Conservation (phyloP, 495 filamentous ascomycete genomes). For the Penicillium salamii region DNA sequence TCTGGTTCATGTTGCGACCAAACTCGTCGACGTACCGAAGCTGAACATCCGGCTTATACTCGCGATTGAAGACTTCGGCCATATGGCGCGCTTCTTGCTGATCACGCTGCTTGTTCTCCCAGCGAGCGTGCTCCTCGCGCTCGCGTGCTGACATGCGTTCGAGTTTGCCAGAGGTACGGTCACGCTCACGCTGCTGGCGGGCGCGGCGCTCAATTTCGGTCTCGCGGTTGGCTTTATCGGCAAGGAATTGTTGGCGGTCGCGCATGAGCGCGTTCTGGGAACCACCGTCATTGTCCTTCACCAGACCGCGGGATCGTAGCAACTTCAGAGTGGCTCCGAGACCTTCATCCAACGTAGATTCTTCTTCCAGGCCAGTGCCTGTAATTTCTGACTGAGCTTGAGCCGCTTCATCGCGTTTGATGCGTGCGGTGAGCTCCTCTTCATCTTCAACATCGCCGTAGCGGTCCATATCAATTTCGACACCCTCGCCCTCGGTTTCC, state of each 20-base stretch:
- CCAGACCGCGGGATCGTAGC: conserved; percentile 76
- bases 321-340: conserved; percentile 78
- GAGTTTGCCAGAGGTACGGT: conserved; percentile 74
- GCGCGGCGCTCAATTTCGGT: conserved; percentile 74
- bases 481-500: conserved; percentile 45
- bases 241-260: conserved; percentile 74
- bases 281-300: conserved; percentile 60
- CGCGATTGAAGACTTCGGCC: conserved; percentile 76
- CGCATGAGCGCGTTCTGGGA: conserved; percentile 68
- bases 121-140: conserved; percentile 82
- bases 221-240: conserved; percentile 71
- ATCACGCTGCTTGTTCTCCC: conserved; percentile 84
- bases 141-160: conserved; percentile 86
- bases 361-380: conserved; percentile 78
- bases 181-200: conserved; percentile 79
- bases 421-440: conserved; percentile 46
- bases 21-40: conserved; percentile 87
- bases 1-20: conserved; percentile 80
- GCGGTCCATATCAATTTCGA: conserved; percentile 61
- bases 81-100: conserved; percentile 74
- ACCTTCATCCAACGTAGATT: conserved; percentile 71
- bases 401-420: conserved; percentile 49
- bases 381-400: conserved; percentile 46
- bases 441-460: conserved; percentile 57
- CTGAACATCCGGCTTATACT: conserved; percentile 87